Base-by-base conservation (phyloP, 2,329 filamentous ascomycete genomes). In the Hirsutella rhossiliensis region DNA sequence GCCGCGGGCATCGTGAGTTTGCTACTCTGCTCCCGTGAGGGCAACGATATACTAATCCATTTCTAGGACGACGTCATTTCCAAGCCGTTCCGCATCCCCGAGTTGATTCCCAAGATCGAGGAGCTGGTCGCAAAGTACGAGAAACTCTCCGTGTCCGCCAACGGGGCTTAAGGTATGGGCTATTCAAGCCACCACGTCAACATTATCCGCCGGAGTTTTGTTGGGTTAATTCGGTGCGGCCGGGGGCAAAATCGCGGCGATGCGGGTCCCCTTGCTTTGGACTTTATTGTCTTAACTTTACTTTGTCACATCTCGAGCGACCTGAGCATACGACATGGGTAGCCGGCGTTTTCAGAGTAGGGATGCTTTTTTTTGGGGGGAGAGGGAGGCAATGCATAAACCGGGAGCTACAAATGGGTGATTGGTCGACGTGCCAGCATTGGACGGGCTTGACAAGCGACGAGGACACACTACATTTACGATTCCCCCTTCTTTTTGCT, bases 81-180 rank as follows among this genome's bases (percentile, higher is more conserved):
- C 1, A 90, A 90, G 57, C 85, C 86, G 4, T 90, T 89, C 57
- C 75, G 78, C n/a, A 80, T 85, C 43, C 73, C 73, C n/a, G 80
- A 86, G 44, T 61, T 87, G 43, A 68, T 84, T 38, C 76, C 77
- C 13, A 82, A 82, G 58, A 82, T 87, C 48, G 71, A 78, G 48
- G 72, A 78, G 56, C 60, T 78, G 17, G 68, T 72, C 3, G 52
- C 54, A 41, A 68, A 65, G 43, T 67, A 68, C 51, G 58, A 56
- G 40, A 60, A 52, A 18, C 50, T 62, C 11, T 58, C 57, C 7
- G 49, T 60, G 13, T 48, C 54, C 32, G 28, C 44, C n/a, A n/a
- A n/a, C n/a, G n/a, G n/a, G n/a, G n/a, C n/a, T n/a, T 27, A 45
- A 48, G 42, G 44, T 37, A 29, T 51, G 37, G 58, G 34, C 11